Conservation (phyloP, 2,329 filamentous ascomycete genomes). For the Penicillium crustosum region DNA sequence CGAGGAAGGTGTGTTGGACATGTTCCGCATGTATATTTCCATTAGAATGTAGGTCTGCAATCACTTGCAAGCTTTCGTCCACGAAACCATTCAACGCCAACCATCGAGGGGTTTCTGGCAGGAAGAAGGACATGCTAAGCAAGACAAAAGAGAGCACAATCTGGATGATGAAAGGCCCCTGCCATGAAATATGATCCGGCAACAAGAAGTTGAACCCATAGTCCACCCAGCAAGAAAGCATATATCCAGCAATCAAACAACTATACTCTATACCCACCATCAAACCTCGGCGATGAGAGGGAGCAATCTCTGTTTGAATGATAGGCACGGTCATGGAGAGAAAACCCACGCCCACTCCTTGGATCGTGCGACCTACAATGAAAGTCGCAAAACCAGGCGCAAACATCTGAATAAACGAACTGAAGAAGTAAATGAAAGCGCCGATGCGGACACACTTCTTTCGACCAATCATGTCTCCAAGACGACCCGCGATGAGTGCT, state of each 20-base stretch:
- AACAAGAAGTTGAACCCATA: conserved; percentile 41
- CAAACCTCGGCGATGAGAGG: conserved; percentile 27
- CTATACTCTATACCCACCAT: conserved; percentile 45
- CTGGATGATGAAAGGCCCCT: conserved; percentile 33
- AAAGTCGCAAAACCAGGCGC: too few species aligned
- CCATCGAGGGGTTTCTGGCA: conserved; percentile 45
- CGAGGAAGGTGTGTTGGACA: conserved; percentile 39
- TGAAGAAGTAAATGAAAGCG: too few species aligned
- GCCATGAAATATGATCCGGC: conserved; percentile 36
- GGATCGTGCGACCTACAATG: too few species aligned
- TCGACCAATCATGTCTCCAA: too few species aligned
- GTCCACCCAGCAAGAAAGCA: conserved; percentile 44
- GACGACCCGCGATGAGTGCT: too few species aligned
- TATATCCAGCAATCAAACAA: conserved; percentile 40
- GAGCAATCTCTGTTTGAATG: too few species aligned
- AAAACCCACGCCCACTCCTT: too few species aligned
- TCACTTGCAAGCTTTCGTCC: conserved; percentile 41
- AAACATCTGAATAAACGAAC: too few species aligned
- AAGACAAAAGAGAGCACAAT: conserved; percentile 35
- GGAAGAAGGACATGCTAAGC: conserved; percentile 39
- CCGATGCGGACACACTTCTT: too few species aligned
- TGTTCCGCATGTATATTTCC: conserved; percentile 37
- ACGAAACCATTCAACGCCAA: conserved; percentile 44
- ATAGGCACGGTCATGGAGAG: too few species aligned
- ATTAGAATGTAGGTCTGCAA: conserved; percentile 43